These are phyloP conservation scores for Dictyostelium discoideum DNA, from an alignment of 78 protist genomes.

Conservation along the genomic window DNA sequence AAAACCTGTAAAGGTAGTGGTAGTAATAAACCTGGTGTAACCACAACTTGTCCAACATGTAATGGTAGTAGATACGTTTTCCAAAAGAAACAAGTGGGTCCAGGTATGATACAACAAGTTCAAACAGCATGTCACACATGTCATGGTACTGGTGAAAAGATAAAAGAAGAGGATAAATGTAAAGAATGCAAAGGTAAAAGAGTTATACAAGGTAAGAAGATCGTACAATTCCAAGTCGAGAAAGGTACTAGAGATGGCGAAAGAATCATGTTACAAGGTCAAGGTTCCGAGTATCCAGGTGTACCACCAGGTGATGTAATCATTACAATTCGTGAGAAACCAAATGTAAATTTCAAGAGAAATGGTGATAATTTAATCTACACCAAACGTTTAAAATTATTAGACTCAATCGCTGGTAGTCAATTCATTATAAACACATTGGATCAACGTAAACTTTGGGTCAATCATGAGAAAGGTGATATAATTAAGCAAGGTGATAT, in stretches of 20 bases:
- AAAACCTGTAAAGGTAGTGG: constrained; percentile 58
- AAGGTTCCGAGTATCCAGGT: constrained; percentile 78
- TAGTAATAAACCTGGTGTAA: constrained; percentile 52
- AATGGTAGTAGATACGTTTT: constrained; percentile 87
- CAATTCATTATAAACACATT: constrained; percentile 7
- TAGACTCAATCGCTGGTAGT: constrained; percentile 48
- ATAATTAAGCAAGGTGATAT: constrained; percentile 34
- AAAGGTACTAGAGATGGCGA: constrained; percentile 83
- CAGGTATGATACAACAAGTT: constrained; percentile 93
- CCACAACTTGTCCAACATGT: constrained; percentile 88
- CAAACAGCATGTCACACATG: constrained; percentile 72
- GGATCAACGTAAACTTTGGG: constrained; percentile 41
- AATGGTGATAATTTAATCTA: constrained; percentile 51
- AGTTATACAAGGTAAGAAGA: constrained; percentile 47
- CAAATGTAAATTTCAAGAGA: constrained; percentile 71
- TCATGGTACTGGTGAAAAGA: constrained; percentile 61
- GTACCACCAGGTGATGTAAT: constrained; percentile 70
- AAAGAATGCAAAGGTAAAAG: constrained; percentile 53
- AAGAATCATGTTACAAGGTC: constrained; percentile 21
- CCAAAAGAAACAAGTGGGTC: constrained; percentile 87
- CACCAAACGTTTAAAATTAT: constrained; percentile 27
- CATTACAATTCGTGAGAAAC: constrained; percentile 62
- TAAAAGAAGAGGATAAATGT: constrained; percentile 66
- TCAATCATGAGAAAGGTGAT: constrained; percentile 19
- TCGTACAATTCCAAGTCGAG: constrained; percentile 78